Base-by-base conservation (phyloP, 2,329 filamentous ascomycete species). In the Claviceps sp. region DNA sequence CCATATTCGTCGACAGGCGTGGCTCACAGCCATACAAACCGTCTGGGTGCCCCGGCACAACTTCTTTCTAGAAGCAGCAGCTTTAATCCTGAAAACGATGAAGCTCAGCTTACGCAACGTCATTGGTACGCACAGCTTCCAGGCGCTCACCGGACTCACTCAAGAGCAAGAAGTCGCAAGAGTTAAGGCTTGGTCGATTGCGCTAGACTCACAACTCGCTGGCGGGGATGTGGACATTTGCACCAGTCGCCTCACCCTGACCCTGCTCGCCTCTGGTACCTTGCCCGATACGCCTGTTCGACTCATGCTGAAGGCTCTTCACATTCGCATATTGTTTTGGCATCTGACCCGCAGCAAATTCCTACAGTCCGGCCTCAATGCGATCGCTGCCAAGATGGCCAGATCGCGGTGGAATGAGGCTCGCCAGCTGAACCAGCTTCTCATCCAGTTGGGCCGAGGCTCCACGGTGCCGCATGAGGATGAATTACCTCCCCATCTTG, bases 181-280 rank as follows among this genome's bases (percentile, higher is more conserved):
- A 30, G 78, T 95, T 61, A 93, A 95, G 69, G 88, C 89, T 0
- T 97, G 91, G 91, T 79, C 85, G 37, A 95, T 95, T 61, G 90
- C 90, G 14, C 78, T 96, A 51, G 91, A 97, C 66, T 89, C 91
- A 26, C 91, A 96, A 65, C 76, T 97, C 20, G 88, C 88, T 9
- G 91, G 91, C 43, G 90, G 91, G 14, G 91, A 96, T 66, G 79
- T 84, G 8, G 87, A 95, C 65, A 86, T 96, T 59, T 95, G 85
- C 72, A 89, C 86, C 67, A 89, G 87, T 65, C 82, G 91, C 48
- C 75, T 96, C 36, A 79, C 91, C 0, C 73, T 96, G 48, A 95
- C 90, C 0, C 75, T 96, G 26, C 83, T 96, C 61, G 89, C 90
- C 8, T 94, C 90, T 1, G 84, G 85, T 24, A 95, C 90, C 0